phyloP scores from a whole-genome alignment of 2,329 filamentous ascomycete species.

The Sarocladium brachiariae region DNA sequence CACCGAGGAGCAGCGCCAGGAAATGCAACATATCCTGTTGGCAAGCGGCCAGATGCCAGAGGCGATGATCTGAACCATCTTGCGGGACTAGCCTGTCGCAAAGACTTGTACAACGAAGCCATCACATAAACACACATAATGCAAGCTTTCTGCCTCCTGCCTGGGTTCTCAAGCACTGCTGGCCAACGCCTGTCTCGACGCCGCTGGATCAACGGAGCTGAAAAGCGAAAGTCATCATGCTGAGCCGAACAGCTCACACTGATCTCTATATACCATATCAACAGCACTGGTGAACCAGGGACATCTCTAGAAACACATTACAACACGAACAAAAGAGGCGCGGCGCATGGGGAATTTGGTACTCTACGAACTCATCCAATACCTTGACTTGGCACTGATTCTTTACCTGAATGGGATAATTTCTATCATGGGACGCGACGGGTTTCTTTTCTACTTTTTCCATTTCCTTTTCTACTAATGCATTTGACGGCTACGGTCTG shows the following conservation, averaged over 20 bases:
- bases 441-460: neutral
- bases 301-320: neutral
- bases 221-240: too few species aligned
- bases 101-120: too few species aligned
- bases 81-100: too few species aligned
- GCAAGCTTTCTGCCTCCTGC: too few species aligned
- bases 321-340: neutral
- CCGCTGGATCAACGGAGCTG: too few species aligned
- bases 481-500: neutral
- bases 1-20: slow-evolving; percentile 51
- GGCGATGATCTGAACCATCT: neutral
- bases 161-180: too few species aligned
- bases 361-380: too few species aligned
- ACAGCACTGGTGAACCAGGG: neutral
- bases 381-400: too few species aligned
- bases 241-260: neutral
- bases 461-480: neutral
- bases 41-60: neutral
- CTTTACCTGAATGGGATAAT: neutral
- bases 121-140: too few species aligned
- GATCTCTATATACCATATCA: neutral
- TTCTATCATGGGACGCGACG: too few species aligned
- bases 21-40: slow-evolving; percentile 33
- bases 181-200: too few species aligned
- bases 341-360: neutral